Evolutionary conservation across 306 rosid species (phyloP).

Genomic region (Castanopsis chinensis): DNA sequence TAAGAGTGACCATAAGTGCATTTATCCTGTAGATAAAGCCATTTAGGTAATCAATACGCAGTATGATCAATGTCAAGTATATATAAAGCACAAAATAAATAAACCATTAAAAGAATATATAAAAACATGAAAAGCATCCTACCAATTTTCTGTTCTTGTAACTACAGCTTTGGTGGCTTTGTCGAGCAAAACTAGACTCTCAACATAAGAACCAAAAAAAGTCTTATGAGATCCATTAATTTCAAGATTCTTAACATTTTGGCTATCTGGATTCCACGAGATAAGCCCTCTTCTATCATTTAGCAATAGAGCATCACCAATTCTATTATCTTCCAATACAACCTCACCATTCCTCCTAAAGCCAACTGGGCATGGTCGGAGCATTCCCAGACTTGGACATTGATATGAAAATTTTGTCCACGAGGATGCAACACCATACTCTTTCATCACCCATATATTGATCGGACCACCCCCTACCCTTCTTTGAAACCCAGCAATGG

Average conservation of each 20-base stretch:
- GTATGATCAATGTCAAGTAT: no score
- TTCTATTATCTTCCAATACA: no score
- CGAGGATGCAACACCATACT: constrained; percentile 27
- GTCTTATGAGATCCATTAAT: constrained; percentile 2
- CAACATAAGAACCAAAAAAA: constrained; percentile 21
- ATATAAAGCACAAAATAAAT: no score
- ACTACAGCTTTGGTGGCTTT: not conserved
- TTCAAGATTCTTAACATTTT: not conserved
- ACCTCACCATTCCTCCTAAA: not conserved
- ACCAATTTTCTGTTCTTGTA: no score
- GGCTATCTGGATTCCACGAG: not conserved
- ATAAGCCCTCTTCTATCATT: not conserved
- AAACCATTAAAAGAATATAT: no score
- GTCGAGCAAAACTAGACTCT: constrained; percentile 28
- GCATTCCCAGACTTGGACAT: no score
- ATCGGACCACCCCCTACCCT: not conserved
- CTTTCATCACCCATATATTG: constrained; percentile 35
- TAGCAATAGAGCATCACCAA: constrained; percentile 1
- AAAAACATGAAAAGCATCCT: no score
- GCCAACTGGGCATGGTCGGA: not conserved
- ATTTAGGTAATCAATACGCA: no score
- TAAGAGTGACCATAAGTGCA: no score
- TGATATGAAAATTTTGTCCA: constrained; percentile 7
- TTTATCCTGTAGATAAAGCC: no score
- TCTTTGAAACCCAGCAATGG: not conserved